phyloP scores from a whole-genome alignment of 768 basidiomycete genomes.

The Naganishia vaughanmartiniae region DNA sequence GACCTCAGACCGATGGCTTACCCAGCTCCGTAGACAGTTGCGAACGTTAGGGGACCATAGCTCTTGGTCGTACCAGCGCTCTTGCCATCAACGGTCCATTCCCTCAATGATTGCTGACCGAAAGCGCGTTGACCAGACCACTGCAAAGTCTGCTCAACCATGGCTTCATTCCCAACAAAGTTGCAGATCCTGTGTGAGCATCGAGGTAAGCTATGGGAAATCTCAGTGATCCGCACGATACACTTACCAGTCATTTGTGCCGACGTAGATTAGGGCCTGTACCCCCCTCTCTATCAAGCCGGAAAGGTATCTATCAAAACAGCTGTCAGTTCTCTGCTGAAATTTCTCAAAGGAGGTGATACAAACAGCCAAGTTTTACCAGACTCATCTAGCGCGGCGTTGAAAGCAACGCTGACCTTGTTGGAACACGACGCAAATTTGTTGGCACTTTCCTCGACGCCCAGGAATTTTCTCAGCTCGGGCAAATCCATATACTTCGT shows the following conservation, averaged over 20 bases:
- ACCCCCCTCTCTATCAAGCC: constrained; percentile 73
- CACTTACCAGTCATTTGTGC: constrained; percentile 54
- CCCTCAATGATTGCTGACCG: constrained; percentile 54
- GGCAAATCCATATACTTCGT: constrained; percentile 63
- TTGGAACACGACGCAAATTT: constrained; percentile 55
- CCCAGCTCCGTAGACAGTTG: constrained; percentile 54
- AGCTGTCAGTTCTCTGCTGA: neutral
- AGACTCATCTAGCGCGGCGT: constrained; percentile 61
- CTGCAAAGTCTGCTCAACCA: constrained; percentile 65
- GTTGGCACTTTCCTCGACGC: constrained; percentile 64
- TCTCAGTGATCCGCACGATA: neutral
- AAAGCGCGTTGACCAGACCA: constrained; percentile 68
- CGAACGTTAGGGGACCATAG: constrained; percentile 63
- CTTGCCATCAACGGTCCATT: constrained; percentile 62
- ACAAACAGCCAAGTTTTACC: constrained; percentile 56
- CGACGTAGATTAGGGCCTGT: constrained; percentile 69
- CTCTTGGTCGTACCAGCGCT: constrained; percentile 62
- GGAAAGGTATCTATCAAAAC: constrained; percentile 57
- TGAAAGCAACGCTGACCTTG: constrained; percentile 59
- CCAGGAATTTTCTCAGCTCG: constrained; percentile 60
- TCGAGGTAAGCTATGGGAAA: neutral
- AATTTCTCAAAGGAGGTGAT: neutral
- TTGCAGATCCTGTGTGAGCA: constrained; percentile 60
- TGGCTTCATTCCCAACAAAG: constrained; percentile 68
- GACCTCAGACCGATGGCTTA: neutral